phyloP scores from a whole-genome alignment of 306 rosid species.

The Cicer pinnatifidum region DNA sequence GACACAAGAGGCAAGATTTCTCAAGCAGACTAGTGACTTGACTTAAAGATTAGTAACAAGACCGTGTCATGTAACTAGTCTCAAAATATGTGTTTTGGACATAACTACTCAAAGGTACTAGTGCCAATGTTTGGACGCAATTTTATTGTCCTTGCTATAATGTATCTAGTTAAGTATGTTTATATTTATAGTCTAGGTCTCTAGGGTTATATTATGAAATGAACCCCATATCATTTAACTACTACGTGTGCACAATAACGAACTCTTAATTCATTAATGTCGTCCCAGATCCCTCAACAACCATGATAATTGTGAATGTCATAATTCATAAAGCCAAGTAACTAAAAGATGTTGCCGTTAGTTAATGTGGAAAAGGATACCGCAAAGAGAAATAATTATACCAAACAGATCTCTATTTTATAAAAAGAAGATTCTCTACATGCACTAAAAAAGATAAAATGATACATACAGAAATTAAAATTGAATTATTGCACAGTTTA shows the following conservation, averaged over 20 bases:
- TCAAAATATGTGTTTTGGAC: not conserved
- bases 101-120: not conserved
- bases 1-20: not conserved
- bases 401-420: conserved; percentile 8
- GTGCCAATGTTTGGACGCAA: not conserved
- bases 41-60: conserved; percentile 11
- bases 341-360: conserved; percentile 17
- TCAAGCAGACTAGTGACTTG: not conserved
- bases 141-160: conserved; percentile 3
- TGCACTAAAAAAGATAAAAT: conserved; percentile 19
- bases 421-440: not conserved
- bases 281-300: conserved; percentile 8
- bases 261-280: not conserved
- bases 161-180: conserved; percentile 8
- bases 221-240: not conserved
- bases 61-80: not conserved
- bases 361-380: conserved; percentile 1
- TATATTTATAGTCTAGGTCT: not conserved
- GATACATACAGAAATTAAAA: conserved; percentile 1
- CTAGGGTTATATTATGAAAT: not conserved
- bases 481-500: not conserved
- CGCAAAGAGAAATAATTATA: not conserved
- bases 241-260: not conserved
- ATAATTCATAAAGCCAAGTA: not conserved
- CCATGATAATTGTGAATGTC: not conserved